phyloP scores from a whole-genome alignment of 805 yeast species.

The Wickerhamia fluorescens region DNA sequence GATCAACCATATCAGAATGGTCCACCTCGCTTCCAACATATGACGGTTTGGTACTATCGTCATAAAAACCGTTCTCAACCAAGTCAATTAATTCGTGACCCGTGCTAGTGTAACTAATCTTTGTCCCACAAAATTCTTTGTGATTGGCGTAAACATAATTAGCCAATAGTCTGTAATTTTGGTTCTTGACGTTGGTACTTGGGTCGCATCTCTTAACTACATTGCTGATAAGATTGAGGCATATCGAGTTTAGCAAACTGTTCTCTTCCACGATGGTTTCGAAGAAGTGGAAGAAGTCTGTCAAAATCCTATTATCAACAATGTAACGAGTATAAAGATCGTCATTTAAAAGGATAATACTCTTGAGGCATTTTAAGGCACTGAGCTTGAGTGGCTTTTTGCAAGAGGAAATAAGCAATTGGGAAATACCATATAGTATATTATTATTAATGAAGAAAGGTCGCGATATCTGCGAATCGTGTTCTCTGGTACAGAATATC shows the following conservation, averaged over 20 bases:
- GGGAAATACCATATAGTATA: constrained; percentile 49
- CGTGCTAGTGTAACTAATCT: constrained; percentile 19
- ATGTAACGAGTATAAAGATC: constrained; percentile 51
- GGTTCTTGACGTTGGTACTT: constrained; percentile 7
- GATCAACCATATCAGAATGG: too few relatives aligned
- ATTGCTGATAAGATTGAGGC: constrained; percentile 60
- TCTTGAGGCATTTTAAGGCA: constrained; percentile 62
- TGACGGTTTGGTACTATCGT: too few relatives aligned
- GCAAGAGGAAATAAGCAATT: constrained; percentile 36
- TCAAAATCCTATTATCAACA: constrained; percentile 46
- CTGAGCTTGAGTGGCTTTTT: constrained; percentile 54
- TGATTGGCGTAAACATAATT: constrained; percentile 24
- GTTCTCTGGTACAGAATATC: constrained; percentile 60
- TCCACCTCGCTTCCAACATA: too few relatives aligned
- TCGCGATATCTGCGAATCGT: constrained; percentile 49
- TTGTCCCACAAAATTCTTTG: constrained; percentile 15
- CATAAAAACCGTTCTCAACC: constrained; percentile 18
- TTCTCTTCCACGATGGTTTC: constrained; percentile 42
- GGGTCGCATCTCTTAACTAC: constrained; percentile 19
- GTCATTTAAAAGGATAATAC: constrained; percentile 56
- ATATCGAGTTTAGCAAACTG: constrained; percentile 66
- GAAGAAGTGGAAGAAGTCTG: constrained; percentile 43
- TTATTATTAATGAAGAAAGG: constrained; percentile 57
- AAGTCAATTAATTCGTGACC: constrained; percentile 22
- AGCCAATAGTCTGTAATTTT: constrained; percentile 24